Evolutionary conservation across 148 eudicot species (phyloP), one percentile per base, ranked within the genome.

Genomic region (Amaranthus cruentus): DNA sequence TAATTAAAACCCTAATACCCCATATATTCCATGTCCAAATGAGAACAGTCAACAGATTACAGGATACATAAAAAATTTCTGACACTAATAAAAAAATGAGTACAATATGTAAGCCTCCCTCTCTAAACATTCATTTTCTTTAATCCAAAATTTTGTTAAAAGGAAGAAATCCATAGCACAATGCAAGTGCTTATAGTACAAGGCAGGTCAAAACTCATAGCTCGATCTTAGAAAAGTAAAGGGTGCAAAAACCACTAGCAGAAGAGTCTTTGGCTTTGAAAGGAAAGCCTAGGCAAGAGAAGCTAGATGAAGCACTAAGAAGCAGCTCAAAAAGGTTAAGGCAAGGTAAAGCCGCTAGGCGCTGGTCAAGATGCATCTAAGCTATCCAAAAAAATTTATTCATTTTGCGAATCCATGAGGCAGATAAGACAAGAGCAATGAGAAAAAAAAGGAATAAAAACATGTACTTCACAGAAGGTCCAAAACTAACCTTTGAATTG

Each of bases 401-500:
- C 18, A 71, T 10, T 48, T 47, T 28, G 38, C 2, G 38, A 28
- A 28, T 28, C 38, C 56, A 66, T 44, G 7, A 47, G 38, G 15
- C 14, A 63, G 14, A 55, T 47, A 6, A 63, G 28, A 73, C 10
- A 38, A 4, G 7, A 38, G 14, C 2, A 18, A 42, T 56, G 69
- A 49, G 57, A 59, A 65, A 56, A 56, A 47, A 18, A 47, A 18
- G 18, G 18, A 55, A 66, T 11, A 68, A 10, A 13, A 69, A 9
- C 38, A 74, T 58, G 6, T 4, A 62, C 14, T 11, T 51, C 80
- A 56, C 56, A 64, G 62, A 46, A 58, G 66, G 64, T 52, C 48
- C 11, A 54, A 50, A 77, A 78, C 66, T 68, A 59, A 95, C 98
- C 98, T 95, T 81, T 91, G 97, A 76, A 91, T 91, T 66, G 93